Conservation (phyloP, 2,329 filamentous ascomycete species). For the Colletotrichum destructivum region DNA sequence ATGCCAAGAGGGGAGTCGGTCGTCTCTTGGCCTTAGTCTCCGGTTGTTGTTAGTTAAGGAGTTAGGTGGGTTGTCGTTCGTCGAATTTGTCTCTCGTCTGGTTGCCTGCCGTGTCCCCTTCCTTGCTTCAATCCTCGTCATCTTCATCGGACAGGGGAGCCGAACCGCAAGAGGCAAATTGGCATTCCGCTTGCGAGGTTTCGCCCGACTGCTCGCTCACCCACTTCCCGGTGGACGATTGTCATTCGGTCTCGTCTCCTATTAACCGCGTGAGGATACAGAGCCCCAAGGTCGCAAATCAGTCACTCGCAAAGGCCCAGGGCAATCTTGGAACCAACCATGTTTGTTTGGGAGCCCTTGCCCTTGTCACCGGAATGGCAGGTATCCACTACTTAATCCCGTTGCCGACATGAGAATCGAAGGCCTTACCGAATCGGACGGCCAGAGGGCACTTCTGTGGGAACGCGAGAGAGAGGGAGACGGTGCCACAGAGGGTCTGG, state of each 20-base stretch:
- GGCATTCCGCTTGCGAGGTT: too few species aligned
- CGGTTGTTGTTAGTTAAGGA: too few species aligned
- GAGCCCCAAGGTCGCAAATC: conserved; percentile 2
- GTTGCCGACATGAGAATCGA: conserved; percentile 38
- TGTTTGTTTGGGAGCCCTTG: conserved; percentile 32
- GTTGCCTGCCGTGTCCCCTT: too few species aligned
- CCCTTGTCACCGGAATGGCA: conserved; percentile 28
- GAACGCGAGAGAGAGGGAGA: not conserved
- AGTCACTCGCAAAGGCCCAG: conserved; percentile 15
- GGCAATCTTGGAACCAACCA: conserved; percentile 29
- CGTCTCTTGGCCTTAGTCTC: too few species aligned
- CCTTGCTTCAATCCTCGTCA: too few species aligned
- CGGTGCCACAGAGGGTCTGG: conserved; percentile 2
- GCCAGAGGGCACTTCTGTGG: conserved; percentile 1
- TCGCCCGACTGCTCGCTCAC: too few species aligned
- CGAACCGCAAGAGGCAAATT: too few species aligned
- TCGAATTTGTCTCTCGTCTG: too few species aligned
- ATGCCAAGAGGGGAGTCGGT: too few species aligned
- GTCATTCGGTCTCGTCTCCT: conserved; percentile 13
- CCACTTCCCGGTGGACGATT: too few species aligned
- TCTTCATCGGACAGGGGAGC: too few species aligned
- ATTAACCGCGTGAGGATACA: not conserved
- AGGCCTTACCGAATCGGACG: conserved; percentile 36
- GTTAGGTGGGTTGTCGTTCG: too few species aligned
- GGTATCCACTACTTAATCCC: conserved; percentile 37